Base-by-base conservation (phyloP, 805 yeast species). In the Jamesozyma hellenica region DNA sequence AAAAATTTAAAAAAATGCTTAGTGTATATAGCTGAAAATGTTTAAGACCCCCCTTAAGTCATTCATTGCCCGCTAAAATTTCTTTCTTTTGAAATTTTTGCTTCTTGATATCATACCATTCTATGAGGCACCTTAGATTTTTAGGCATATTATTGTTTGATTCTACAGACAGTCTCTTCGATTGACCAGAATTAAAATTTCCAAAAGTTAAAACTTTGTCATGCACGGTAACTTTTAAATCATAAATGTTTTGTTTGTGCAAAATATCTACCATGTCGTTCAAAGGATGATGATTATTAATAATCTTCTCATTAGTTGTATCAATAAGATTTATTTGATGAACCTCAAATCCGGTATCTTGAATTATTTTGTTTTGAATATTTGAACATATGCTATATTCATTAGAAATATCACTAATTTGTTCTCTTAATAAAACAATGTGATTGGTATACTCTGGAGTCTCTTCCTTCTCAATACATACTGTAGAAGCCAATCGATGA, bases 401-500 rank as follows among this genome's bases (percentile, higher is more conserved):
- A 12, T 19, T 3, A 3, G 19, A 18, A 9, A 13, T 19, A 3
- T 6, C 14, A 10, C 27, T 33, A 14, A 18, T 9, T 5, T 21
- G 21, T 12, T 30, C 33, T 17, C 35, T 27, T 4, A 35, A 25
- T 10, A 39, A 6, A 9, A 39, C 18, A 9, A 35, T 17, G 12
- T 27, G 32, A 15, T 39, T 32, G 6, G 11, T 11, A 28, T 30
- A 27, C 3, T 4, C 8, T 14, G 38, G 34, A n/a, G 18, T 15
- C 3, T 27, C 28, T 11, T 19, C 32, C 4, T 27, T 26, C 16
- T 32, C 17, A 4, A 13, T 13, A 15, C 32, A 28, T 5, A 36
- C 23, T 9, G 45, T 46, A 34, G 40, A 35, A 4, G 34, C 44
- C 28, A 59, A 42, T 19, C 52, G 51, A 29, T 42, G 40, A 39